These are phyloP conservation scores for Pilasporangium apinafurcum DNA, from an alignment of 352 stramenopile genomes.

Conservation along the genomic window DNA sequence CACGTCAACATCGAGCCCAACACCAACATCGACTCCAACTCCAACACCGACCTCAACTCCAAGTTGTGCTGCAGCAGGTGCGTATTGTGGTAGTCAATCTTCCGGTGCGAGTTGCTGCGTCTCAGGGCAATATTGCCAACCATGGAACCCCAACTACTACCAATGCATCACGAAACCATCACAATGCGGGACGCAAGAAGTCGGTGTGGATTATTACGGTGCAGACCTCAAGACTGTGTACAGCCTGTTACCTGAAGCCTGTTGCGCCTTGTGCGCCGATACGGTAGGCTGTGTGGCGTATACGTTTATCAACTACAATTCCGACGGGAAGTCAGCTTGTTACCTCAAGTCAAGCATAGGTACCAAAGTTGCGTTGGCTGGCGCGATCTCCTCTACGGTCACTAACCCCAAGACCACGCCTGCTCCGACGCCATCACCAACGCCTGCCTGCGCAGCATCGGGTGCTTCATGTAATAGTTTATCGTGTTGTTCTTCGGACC, in stretches of 20 bases:
- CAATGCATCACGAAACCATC: neutral
- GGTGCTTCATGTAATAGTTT: too few relatives aligned
- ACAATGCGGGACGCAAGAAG: slow-evolving; percentile 2
- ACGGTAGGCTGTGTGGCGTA: slow-evolving; percentile 8
- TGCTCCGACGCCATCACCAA: too few relatives aligned
- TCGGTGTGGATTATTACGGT: slow-evolving; percentile 2
- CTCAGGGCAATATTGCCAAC: slow-evolving; percentile 3
- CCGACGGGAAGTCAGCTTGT: neutral
- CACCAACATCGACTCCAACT: neutral
- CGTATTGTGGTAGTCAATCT: neutral
- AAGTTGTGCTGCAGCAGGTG: neutral
- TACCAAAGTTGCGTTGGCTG: neutral
- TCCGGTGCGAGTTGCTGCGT: neutral
- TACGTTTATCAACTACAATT: slow-evolving; percentile 7
- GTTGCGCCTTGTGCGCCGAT: slow-evolving; percentile 3
- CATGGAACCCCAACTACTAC: neutral
- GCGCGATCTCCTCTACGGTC: neutral
- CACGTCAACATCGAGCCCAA: neutral
- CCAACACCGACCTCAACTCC: neutral
- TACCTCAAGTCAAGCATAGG: slow-evolving; percentile 2
- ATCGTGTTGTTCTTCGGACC: too few relatives aligned
- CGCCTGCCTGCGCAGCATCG: too few relatives aligned
- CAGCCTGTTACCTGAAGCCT: neutral
- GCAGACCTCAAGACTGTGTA: slow-evolving; percentile 3
- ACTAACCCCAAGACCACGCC: slow-evolving; percentile 1